Conservation (phyloP, 2,329 filamentous ascomycete genomes). For the Neurospora sp. region DNA sequence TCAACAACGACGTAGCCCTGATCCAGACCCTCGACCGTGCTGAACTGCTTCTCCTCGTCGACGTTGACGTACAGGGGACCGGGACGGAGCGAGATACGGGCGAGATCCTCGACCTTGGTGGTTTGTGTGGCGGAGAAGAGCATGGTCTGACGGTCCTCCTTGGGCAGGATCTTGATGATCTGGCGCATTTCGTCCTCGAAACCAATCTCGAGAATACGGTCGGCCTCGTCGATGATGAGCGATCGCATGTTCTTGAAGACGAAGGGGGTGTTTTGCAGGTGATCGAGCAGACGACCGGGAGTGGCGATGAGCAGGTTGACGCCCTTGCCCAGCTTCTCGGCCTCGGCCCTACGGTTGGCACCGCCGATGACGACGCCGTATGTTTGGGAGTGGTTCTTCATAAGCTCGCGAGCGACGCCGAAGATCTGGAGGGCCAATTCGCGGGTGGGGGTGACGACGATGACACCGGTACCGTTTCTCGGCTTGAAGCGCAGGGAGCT, state of each 20-base stretch:
- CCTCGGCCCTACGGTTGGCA: slow-evolving; percentile 81
- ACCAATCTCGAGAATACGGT: slow-evolving; percentile 90
- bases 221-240: slow-evolving; percentile 91
- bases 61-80: slow-evolving; percentile 97
- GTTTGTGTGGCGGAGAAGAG: slow-evolving; percentile 99
- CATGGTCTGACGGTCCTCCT: slow-evolving; percentile 84
- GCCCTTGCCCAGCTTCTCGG: slow-evolving; percentile 87
- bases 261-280: slow-evolving; percentile 87
- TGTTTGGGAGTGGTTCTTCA: slow-evolving; percentile 75
- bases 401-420: slow-evolving; percentile 83
- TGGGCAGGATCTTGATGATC: slow-evolving; percentile 88
- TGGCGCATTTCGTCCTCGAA: slow-evolving; percentile 98
- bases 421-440: slow-evolving; percentile 95
- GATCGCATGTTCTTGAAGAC: slow-evolving; percentile 87
- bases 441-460: slow-evolving; percentile 85
- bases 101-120: slow-evolving; percentile 95
- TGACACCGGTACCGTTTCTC: slow-evolving; percentile 82
- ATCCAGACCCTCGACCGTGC: slow-evolving; percentile 86
- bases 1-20: slow-evolving; percentile 95
- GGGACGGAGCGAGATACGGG: slow-evolving; percentile 80
- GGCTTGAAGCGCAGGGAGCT: slow-evolving; percentile 87
- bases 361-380: slow-evolving; percentile 92
- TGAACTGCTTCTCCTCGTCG: slow-evolving; percentile 78
- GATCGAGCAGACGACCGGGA: slow-evolving; percentile 78
- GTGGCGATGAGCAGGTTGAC: slow-evolving; percentile 93